A percentile compares a stretch with the other conserved stretches of the same genome.
Evolutionary conservation across 306 rosid species (phyloP).

Genomic region (Sophora flavescens): DNA sequence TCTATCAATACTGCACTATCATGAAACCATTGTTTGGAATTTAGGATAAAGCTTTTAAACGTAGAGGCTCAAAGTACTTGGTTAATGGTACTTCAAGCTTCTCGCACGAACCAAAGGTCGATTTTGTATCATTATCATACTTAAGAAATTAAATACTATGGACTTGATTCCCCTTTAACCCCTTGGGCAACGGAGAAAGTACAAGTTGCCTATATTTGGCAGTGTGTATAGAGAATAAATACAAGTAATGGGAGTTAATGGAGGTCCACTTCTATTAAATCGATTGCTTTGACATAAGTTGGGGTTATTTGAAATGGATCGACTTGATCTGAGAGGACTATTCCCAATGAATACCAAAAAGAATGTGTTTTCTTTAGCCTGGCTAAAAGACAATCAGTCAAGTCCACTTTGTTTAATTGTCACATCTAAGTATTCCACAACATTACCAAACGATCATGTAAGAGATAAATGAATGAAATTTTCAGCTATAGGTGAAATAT

Average conservation of each 20-base stretch:
- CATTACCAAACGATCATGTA: background rate
- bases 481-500: background rate
- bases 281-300: background rate
- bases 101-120: conserved; percentile 8
- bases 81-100: background rate
- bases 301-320: conserved; percentile 1
- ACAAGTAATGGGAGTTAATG: background rate
- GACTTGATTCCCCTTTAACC: conserved; percentile 21
- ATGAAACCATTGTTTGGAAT: too few relatives aligned
- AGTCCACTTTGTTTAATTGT: background rate
- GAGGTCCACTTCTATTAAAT: conserved; percentile 10
- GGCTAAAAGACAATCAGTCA: background rate
- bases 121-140: background rate
- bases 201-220: background rate
- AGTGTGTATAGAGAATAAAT: background rate
- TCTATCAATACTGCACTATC: too few relatives aligned
- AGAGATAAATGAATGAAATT: background rate
- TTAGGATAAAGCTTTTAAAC: background rate
- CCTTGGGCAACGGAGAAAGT: background rate
- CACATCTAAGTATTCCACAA: conserved; percentile 15
- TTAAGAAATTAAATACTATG: background rate
- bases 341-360: background rate
- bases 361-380: background rate
- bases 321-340: background rate
- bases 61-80: background rate